These are phyloP conservation scores for Chalciporus sp. DNA, from an alignment of 1,284 basidiomycete species.

Conservation along the genomic window DNA sequence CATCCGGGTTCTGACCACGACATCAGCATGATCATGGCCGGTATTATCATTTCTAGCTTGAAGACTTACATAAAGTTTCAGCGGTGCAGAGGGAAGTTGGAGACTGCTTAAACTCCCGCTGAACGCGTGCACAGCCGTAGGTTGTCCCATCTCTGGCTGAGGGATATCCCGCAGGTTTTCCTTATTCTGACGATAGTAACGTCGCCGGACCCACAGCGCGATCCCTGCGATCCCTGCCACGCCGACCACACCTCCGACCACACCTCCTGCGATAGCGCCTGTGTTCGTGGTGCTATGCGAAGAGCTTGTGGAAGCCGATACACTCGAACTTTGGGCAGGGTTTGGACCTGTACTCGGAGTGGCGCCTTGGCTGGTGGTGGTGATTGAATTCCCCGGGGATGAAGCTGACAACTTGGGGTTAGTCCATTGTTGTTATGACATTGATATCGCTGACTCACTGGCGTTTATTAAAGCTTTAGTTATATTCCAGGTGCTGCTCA, in stretches of 20 bases:
- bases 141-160: not conserved
- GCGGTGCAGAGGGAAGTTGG: not conserved
- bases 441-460: not conserved
- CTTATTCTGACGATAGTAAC: conserved; percentile 15
- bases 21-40: too few species aligned
- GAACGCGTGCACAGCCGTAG: not conserved
- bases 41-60: too few species aligned
- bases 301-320: not conserved
- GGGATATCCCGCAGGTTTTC: not conserved
- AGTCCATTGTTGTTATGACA: too few species aligned
- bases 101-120: not conserved
- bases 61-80: conserved; percentile 2
- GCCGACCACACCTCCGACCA: conserved; percentile 34
- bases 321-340: too few species aligned
- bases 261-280: conserved; percentile 22
- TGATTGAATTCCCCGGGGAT: too few species aligned
- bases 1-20: conserved; percentile 10
- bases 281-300: conserved; percentile 1
- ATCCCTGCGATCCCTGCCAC: conserved; percentile 23
- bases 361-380: too few species aligned
- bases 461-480: not conserved
- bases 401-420: too few species aligned
- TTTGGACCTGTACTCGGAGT: too few species aligned
- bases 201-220: conserved; percentile 23
- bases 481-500: not conserved